Base-by-base conservation (phyloP, 208 protist genomes). In the Leishmania amazonensis region DNA sequence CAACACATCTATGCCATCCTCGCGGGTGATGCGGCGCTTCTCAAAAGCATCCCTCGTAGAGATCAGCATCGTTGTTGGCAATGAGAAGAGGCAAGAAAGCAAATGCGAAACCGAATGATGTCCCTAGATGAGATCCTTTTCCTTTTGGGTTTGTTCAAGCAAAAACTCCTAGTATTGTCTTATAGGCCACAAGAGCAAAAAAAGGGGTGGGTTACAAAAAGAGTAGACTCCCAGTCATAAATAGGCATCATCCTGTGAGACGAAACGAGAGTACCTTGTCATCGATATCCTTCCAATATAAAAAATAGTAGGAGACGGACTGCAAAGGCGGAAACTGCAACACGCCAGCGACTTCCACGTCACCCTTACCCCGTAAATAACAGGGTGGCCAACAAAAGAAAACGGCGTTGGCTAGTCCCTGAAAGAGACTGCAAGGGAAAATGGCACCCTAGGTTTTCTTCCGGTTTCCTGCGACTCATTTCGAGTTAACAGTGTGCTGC, bases 1-100 rank as follows among this genome's bases (percentile, higher is more conserved):
- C 57, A 96, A 81, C 28, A 95, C 89, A 42, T 88, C 75, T 28
- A 94, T 76, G 40, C 94, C 94, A 83, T 97, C 94, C 13, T 90
- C 84, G 42, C 94, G 89, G 49, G 80, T 85, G 70, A 94, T 85
- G 60, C 88, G 90, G 83, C 85, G 91, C 82, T 91, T 93, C 51
- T 87, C 83, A 77, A 97, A 97, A 40, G 92, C 91, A 53, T 93
- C 90, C 80, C 76, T 76, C 51, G 87, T 76, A 60, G 92, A 87
- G 80, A 90, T 85, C 77, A 84, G 85, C 92, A 97, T 97, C 42
- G 40, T 87, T 82, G 7, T 40, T 42, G 40, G 42, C 9, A 57
- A 49, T 45, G 54, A 68, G 62, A 28, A 76, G 15, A 73, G 28
- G 21, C 0, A 64, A 54, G 72, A 53, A 47, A n/a, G 76, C 40